These are phyloP conservation scores for Lipomyces yamanashiensis DNA, from an alignment of 805 yeast genomes.

Conservation along the genomic window DNA sequence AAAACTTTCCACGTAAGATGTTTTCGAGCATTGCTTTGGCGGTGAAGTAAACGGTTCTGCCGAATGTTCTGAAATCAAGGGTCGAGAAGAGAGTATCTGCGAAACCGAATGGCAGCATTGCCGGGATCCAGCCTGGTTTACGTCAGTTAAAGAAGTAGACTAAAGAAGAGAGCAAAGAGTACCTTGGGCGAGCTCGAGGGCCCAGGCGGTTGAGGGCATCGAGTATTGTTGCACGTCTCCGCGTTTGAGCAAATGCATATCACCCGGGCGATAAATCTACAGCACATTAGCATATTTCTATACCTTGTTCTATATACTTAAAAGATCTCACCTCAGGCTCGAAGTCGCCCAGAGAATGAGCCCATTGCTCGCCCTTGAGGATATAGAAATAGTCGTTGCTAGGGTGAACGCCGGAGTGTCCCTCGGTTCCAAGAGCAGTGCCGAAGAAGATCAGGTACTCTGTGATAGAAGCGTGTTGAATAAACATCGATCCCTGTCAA, in stretches of 20 bases:
- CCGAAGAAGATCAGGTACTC: conserved; percentile 95
- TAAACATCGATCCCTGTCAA: conserved; percentile 69
- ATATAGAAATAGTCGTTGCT: conserved; percentile 98
- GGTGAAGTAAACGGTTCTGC: conserved; percentile 72
- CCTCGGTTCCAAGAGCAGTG: conserved; percentile 91
- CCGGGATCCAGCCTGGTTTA: conserved; percentile 82
- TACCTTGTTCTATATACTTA: too few relatives aligned
- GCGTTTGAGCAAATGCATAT: conserved; percentile 74
- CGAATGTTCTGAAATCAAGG: conserved; percentile 71
- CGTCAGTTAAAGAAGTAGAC: background rate
- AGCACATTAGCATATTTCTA: background rate
- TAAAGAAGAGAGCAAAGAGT: background rate
- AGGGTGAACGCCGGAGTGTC: conserved; percentile 93
- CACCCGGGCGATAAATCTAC: conserved; percentile 83
- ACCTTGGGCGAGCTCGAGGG: conserved; percentile 92
- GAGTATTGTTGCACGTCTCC: conserved; percentile 83
- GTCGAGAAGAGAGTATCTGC: conserved; percentile 80
- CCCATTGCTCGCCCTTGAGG: conserved; percentile 74
- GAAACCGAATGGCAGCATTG: conserved; percentile 96
- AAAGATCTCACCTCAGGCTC: conserved; percentile 51
- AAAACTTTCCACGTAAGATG: conserved; percentile 72
- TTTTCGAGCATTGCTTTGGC: conserved; percentile 78
- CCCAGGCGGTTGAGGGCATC: conserved; percentile 82
- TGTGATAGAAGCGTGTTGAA: conserved; percentile 89
- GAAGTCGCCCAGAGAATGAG: conserved; percentile 68